A percentile compares a stretch with the other conserved stretches of the same genome.
phyloP scores from a whole-genome alignment of 1,284 basidiomycete genomes.

The Heliocybe sulcata region DNA sequence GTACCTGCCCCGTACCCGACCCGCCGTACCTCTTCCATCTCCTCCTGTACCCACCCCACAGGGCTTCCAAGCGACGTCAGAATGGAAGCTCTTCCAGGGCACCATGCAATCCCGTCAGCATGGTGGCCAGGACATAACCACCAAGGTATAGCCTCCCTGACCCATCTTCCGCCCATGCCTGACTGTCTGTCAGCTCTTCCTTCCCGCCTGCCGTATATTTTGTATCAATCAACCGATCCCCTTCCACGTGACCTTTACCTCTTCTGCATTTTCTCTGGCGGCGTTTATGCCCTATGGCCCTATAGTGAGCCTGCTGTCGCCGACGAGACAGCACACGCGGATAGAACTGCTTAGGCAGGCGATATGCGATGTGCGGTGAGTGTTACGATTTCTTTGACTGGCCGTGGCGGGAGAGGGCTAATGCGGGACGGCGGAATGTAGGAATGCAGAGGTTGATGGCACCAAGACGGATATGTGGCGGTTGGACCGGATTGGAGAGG shows the following conservation, averaged over 20 bases:
- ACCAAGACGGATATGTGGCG: conserved; percentile 69
- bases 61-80: conserved; percentile 32
- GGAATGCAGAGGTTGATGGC: conserved; percentile 16
- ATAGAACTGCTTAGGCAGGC: conserved; percentile 61
- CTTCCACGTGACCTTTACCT: conserved; percentile 54
- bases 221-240: conserved; percentile 52
- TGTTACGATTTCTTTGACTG: conserved; percentile 2
- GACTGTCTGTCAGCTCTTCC: conserved; percentile 29
- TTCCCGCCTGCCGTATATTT: conserved; percentile 52
- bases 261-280: conserved; percentile 46
- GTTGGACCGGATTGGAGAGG: conserved; percentile 56
- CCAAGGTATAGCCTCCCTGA: conserved; percentile 24
- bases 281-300: conserved; percentile 54
- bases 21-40: conserved; percentile 43
- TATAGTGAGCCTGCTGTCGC: conserved; percentile 24
- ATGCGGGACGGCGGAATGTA: conserved; percentile 5
- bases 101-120: conserved; percentile 30
- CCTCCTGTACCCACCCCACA: conserved; percentile 26
- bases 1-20: conserved; percentile 61
- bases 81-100: conserved; percentile 47
- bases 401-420: neutral
- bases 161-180: neutral
- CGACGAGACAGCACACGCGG: conserved; percentile 38
- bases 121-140: conserved; percentile 35
- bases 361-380: conserved; percentile 57